Percentiles rank a stretch among this genome's conserved stretches.
phyloP scores from a whole-genome alignment of 495 filamentous ascomycete species.

The Aspergillus ostianus region DNA sequence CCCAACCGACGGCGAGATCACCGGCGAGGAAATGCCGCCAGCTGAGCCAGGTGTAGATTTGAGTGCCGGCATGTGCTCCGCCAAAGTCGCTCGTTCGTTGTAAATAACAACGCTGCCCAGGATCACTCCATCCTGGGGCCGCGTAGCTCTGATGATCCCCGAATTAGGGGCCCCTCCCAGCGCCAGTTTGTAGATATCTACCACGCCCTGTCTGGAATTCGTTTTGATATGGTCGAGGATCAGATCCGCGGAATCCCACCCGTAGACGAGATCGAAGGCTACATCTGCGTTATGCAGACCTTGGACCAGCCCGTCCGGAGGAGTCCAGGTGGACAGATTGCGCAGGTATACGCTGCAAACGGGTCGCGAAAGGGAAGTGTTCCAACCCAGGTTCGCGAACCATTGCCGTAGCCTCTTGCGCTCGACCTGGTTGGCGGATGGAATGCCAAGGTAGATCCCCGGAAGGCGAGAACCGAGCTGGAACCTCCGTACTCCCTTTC shows the following conservation, averaged over 20 bases:
- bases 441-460: slow-evolving; percentile 76
- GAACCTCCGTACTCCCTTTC: slow-evolving; percentile 67
- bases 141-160: slow-evolving; percentile 79
- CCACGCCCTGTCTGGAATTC: slow-evolving; percentile 74
- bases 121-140: slow-evolving; percentile 61
- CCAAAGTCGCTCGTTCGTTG: slow-evolving; percentile 62
- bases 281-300: slow-evolving; percentile 65
- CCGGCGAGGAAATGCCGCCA: slow-evolving; percentile 78
- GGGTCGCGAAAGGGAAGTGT: slow-evolving; percentile 58
- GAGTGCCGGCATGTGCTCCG: slow-evolving; percentile 68
- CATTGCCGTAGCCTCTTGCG: slow-evolving; percentile 60
- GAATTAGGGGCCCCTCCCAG: slow-evolving; percentile 69
- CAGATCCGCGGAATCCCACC: slow-evolving; percentile 69
- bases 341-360: slow-evolving; percentile 65
- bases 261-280: slow-evolving; percentile 70
- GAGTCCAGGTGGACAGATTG: slow-evolving; percentile 67
- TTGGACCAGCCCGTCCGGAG: slow-evolving; percentile 70
- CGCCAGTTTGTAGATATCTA: slow-evolving; percentile 77
- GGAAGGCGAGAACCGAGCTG: slow-evolving; percentile 79
- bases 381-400: slow-evolving; percentile 72
- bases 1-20: slow-evolving; percentile 66
- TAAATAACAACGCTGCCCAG: slow-evolving; percentile 84
- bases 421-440: slow-evolving; percentile 56
- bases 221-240: slow-evolving; percentile 74
- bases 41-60: slow-evolving; percentile 42